Percentiles rank a stretch among this genome's conserved stretches.
Conservation (phyloP, 768 basidiomycete species). For the Boletus insuetus region DNA sequence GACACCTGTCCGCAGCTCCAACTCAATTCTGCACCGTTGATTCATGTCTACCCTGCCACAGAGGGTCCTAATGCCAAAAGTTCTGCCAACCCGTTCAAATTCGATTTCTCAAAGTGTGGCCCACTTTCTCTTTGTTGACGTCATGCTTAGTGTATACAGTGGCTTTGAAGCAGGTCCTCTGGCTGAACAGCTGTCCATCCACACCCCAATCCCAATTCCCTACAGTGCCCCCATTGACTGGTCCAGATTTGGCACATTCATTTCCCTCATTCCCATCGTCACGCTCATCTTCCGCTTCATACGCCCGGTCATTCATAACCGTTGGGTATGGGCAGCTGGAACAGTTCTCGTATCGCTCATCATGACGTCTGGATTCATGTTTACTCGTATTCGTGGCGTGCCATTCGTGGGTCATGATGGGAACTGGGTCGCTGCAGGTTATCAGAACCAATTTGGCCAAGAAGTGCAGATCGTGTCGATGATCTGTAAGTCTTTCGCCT, state of each 20-base stretch:
- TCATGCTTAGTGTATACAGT: constrained; percentile 39
- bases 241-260: constrained; percentile 50
- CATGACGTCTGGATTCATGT: constrained; percentile 97
- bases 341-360: constrained; percentile 63
- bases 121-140: neutral
- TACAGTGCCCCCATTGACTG: constrained; percentile 79
- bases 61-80: constrained; percentile 65
- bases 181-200: constrained; percentile 67
- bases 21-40: constrained; percentile 79
- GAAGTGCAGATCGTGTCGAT: constrained; percentile 86
- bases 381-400: constrained; percentile 81
- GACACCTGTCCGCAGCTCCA: constrained; percentile 56
- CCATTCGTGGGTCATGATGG: constrained; percentile 67
- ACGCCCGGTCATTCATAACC: constrained; percentile 60
- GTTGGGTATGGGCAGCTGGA: constrained; percentile 76
- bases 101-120: constrained; percentile 74
- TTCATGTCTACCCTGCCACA: constrained; percentile 70
- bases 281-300: constrained; percentile 58
- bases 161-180: constrained; percentile 81
- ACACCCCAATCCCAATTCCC: constrained; percentile 79
- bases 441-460: constrained; percentile 87
- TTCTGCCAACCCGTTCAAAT: constrained; percentile 54
- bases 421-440: constrained; percentile 85
- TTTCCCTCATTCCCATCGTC: constrained; percentile 44
- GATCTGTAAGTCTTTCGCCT: constrained; percentile 63